Conservation (phyloP, 768 basidiomycete genomes). For the Boletellus emodensis region DNA sequence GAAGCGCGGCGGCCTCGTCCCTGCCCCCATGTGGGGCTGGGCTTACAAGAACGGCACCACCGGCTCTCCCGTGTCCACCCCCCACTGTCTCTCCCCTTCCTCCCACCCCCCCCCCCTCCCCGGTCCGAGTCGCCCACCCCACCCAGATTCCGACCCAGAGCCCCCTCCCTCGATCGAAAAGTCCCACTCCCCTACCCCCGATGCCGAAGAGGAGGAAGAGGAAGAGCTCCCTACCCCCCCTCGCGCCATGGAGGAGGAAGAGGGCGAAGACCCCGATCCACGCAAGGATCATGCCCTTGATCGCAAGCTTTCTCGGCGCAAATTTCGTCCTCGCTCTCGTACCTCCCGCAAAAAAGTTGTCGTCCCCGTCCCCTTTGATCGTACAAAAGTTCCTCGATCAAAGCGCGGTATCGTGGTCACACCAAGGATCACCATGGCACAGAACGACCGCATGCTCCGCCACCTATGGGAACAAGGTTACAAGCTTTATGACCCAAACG, state of each 20-base stretch:
- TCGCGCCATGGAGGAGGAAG: conserved; percentile 61
- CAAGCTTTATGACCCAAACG: conserved; percentile 18
- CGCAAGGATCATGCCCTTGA: conserved; percentile 14
- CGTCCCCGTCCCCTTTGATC: conserved; percentile 19
- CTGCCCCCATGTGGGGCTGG: conserved; percentile 87
- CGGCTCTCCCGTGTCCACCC: conserved; percentile 15
- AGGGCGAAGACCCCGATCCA: conserved; percentile 37
- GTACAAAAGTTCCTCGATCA: conserved; percentile 13
- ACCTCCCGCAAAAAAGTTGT: conserved; percentile 8
- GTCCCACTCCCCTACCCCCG: conserved; percentile 18
- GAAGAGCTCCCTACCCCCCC: conserved; percentile 45
- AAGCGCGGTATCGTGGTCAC: conserved; percentile 8
- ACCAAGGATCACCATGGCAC: not conserved
- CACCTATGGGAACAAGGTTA: conserved; percentile 15
- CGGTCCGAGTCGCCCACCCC: conserved; percentile 6
- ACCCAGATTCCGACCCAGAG: not conserved
- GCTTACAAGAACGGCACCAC: conserved; percentile 46
- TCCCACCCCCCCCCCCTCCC: not conserved
- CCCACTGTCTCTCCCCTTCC: conserved; percentile 3
- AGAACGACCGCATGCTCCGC: conserved; percentile 1
- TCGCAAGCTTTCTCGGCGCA: conserved; percentile 5
- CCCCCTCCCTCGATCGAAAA: conserved; percentile 3
- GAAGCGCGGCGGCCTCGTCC: conserved; percentile 66
- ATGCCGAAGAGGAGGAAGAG: conserved; percentile 38
- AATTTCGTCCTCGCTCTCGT: not conserved